Percentiles rank a stretch among this genome's conserved stretches.
These are phyloP conservation scores for Pleoardoris graminearum DNA, from an alignment of 2,329 filamentous ascomycete species.

Conservation along the genomic window DNA sequence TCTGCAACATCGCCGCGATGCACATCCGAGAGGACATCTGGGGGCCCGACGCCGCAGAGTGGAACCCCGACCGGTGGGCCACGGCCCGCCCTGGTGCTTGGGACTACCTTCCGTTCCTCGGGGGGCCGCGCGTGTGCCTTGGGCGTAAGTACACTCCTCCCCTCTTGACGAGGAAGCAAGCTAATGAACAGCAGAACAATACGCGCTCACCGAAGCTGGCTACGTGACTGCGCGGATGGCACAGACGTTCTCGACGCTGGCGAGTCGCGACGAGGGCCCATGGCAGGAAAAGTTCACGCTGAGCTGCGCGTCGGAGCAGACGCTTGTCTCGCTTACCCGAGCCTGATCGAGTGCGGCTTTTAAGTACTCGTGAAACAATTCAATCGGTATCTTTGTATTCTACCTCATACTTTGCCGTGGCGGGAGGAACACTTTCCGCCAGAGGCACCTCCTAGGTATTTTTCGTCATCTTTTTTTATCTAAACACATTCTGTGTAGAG, in stretches of 20 bases:
- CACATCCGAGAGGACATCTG: conserved; percentile 56
- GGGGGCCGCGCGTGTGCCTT: conserved; percentile 30
- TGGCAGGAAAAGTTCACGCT: conserved; percentile 39
- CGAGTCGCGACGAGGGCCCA: conserved; percentile 31
- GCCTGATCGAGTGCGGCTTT: not conserved
- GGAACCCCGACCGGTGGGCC: conserved; percentile 1
- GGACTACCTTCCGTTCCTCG: conserved; percentile 47
- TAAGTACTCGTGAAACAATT: no score
- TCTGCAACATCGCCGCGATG: conserved; percentile 50
- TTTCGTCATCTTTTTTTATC: no score
- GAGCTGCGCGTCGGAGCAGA: conserved; percentile 21
- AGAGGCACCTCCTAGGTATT: no score
- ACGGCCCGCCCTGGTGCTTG: conserved; percentile 46
- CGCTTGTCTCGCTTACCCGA: not conserved
- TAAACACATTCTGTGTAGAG: no score
- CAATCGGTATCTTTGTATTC: no score
- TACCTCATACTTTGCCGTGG: no score
- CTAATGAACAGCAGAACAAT: conserved; percentile 19
- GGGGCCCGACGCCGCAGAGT: conserved; percentile 30
- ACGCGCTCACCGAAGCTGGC: conserved; percentile 41
- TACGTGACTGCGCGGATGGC: conserved; percentile 40
- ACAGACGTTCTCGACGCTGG: conserved; percentile 37
- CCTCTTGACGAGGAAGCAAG: conserved; percentile 27
- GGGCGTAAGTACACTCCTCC: conserved; percentile 30
- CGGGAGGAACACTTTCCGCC: no score